These are phyloP conservation scores for Coniophora puteana DNA, from an alignment of 1,284 basidiomycete genomes.

Conservation along the genomic window DNA sequence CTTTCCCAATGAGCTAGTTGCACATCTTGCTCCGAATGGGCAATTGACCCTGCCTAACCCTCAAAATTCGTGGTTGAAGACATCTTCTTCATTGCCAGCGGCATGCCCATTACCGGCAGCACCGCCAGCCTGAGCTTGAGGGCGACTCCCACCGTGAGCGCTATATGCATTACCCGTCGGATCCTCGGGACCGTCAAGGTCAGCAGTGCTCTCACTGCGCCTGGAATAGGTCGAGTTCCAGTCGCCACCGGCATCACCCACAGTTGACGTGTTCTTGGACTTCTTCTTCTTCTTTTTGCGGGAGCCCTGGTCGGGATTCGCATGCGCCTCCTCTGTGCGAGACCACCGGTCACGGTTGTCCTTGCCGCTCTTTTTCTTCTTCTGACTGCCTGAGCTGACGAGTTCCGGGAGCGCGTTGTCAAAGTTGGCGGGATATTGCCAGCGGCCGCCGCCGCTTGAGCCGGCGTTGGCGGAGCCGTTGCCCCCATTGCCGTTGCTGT, in stretches of 20 bases:
- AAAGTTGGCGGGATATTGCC: constrained; percentile 83
- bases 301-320: constrained; percentile 46
- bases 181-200: constrained; percentile 59
- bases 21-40: no score
- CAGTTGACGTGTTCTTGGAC: constrained; percentile 48
- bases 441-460: constrained; percentile 52
- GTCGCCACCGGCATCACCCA: constrained; percentile 37
- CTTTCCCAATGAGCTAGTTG: no score
- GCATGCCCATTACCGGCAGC: constrained; percentile 16
- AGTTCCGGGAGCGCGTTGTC: constrained; percentile 48
- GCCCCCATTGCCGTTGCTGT: constrained; percentile 43
- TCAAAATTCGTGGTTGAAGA: constrained; percentile 48
- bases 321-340: constrained; percentile 78
- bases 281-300: constrained; percentile 49
- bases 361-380: constrained; percentile 63
- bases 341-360: constrained; percentile 86
- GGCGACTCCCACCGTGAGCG: no score
- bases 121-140: constrained; percentile 12
- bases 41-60: no score
- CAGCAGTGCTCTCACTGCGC: constrained; percentile 38
- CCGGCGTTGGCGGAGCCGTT: constrained; percentile 26
- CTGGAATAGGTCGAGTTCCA: constrained; percentile 40
- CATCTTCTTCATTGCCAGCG: constrained; percentile 27
- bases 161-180: constrained; percentile 64
- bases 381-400: constrained; percentile 46